A percentile compares a stretch with the other conserved stretches of the same genome.
Evolutionary conservation across 1,139 yeast genomes (phyloP).

Genomic region (Diutina ranongensis): DNA sequence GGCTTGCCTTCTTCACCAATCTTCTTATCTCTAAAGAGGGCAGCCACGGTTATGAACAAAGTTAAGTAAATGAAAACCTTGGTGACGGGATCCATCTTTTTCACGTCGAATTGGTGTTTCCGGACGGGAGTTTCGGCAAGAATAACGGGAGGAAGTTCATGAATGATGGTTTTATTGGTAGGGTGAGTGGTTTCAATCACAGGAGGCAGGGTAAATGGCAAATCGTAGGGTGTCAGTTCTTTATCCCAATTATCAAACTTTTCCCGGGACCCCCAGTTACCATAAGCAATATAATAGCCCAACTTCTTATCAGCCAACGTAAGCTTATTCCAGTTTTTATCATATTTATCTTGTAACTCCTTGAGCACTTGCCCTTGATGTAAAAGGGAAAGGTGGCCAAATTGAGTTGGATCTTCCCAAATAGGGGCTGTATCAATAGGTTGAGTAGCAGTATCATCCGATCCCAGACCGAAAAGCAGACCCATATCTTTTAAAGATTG

Average conservation of each 20-base stretch:
- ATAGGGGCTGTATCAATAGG: conserved; percentile 47
- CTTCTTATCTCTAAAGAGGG: conserved; percentile 15
- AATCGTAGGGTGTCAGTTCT: conserved; percentile 33
- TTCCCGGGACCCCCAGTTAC: conserved; percentile 55
- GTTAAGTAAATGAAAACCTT: conserved; percentile 39
- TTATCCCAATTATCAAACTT: conserved; percentile 36
- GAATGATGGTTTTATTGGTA: conserved; percentile 14
- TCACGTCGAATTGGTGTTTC: conserved; percentile 36
- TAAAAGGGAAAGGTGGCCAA: conserved; percentile 32
- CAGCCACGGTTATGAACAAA: conserved; percentile 28
- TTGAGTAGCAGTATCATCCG: conserved; percentile 28
- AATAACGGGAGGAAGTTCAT: conserved; percentile 29
- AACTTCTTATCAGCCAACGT: conserved; percentile 34
- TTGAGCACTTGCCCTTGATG: conserved; percentile 50
- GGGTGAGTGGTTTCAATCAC: conserved; percentile 17
- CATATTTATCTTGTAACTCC: conserved; percentile 40
- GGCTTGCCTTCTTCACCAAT: conserved; percentile 3
- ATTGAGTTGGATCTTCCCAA: conserved; percentile 33
- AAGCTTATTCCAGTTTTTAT: conserved; percentile 41
- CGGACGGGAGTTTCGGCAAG: conserved; percentile 37
- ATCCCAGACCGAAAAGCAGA: conserved; percentile 21
- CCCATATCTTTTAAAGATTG: conserved; percentile 35
- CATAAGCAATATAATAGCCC: conserved; percentile 48
- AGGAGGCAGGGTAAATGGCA: conserved; percentile 42
- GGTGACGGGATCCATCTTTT: conserved; percentile 43